Conservation (phyloP, 495 filamentous ascomycete species). For the Xylaria bambusicola region DNA sequence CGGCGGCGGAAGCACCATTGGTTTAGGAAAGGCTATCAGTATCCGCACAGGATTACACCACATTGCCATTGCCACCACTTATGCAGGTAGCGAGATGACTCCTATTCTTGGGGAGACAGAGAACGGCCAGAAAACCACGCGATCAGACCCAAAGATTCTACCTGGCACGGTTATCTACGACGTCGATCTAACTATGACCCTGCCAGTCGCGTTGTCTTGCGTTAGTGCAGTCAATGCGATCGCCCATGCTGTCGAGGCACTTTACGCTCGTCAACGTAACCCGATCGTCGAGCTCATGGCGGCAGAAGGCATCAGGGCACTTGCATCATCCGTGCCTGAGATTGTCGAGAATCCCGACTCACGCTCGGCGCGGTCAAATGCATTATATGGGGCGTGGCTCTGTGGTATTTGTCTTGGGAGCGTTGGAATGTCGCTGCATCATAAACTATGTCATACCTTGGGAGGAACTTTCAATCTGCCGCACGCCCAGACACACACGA, state of each 20-base stretch:
- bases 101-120: conserved; percentile 68
- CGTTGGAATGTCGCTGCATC: conserved; percentile 71
- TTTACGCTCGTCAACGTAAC: conserved; percentile 66
- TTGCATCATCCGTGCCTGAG: conserved; percentile 58
- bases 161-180: conserved; percentile 70
- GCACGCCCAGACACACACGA: conserved; percentile 70
- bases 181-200: conserved; percentile 66
- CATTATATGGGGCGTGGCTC: conserved; percentile 68
- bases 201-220: conserved; percentile 60
- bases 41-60: conserved; percentile 65
- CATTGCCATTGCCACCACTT: conserved; percentile 69
- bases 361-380: conserved; percentile 53
- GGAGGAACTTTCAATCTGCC: conserved; percentile 71
- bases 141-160: conserved; percentile 65
- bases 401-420: conserved; percentile 64
- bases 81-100: conserved; percentile 71
- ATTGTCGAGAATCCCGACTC: conserved; percentile 54
- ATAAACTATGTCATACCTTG: conserved; percentile 70
- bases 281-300: conserved; percentile 61
- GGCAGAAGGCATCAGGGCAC: conserved; percentile 55
- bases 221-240: conserved; percentile 72
- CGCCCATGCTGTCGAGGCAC: conserved; percentile 68
- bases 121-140: conserved; percentile 64
- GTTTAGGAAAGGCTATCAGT: conserved; percentile 67
- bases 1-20: conserved; percentile 67